These are phyloP conservation scores for Sphagnurus paluster DNA, from an alignment of 1,284 basidiomycete species.

Conservation along the genomic window DNA sequence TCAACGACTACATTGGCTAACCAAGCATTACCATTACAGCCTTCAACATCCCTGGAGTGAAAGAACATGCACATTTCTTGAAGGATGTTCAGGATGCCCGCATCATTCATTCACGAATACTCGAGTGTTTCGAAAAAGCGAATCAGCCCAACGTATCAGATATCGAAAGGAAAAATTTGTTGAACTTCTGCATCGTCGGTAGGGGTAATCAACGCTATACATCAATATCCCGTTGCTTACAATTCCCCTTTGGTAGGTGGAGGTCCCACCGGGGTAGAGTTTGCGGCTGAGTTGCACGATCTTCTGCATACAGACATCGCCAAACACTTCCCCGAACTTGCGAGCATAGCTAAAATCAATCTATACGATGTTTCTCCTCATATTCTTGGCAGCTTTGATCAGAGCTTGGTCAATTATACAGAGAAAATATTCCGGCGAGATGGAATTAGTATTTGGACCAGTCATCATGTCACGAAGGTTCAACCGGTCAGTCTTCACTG, in stretches of 20 bases:
- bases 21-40: slow-evolving; percentile 36
- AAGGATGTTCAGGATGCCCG: slow-evolving; percentile 84
- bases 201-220: slow-evolving; percentile 16
- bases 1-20: background rate
- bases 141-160: slow-evolving; percentile 71
- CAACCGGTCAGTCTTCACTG: slow-evolving; percentile 47
- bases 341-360: slow-evolving; percentile 65
- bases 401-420: slow-evolving; percentile 66
- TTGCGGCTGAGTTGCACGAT: slow-evolving; percentile 86
- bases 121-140: slow-evolving; percentile 84
- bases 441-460: slow-evolving; percentile 75
- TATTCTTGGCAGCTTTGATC: slow-evolving; percentile 82
- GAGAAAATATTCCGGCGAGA: slow-evolving; percentile 76
- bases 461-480: slow-evolving; percentile 80
- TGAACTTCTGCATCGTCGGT: slow-evolving; percentile 84
- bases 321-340: slow-evolving; percentile 64
- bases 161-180: slow-evolving; percentile 61
- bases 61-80: slow-evolving; percentile 78
- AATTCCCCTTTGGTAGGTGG: slow-evolving; percentile 43
- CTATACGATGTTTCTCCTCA: slow-evolving; percentile 81
- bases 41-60: slow-evolving; percentile 67
- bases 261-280: slow-evolving; percentile 81
- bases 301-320: slow-evolving; percentile 76
- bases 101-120: slow-evolving; percentile 73
- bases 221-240: background rate